phyloP scores from a whole-genome alignment of 176 grass and related monocot genomes.

The Stipa capillata region DNA sequence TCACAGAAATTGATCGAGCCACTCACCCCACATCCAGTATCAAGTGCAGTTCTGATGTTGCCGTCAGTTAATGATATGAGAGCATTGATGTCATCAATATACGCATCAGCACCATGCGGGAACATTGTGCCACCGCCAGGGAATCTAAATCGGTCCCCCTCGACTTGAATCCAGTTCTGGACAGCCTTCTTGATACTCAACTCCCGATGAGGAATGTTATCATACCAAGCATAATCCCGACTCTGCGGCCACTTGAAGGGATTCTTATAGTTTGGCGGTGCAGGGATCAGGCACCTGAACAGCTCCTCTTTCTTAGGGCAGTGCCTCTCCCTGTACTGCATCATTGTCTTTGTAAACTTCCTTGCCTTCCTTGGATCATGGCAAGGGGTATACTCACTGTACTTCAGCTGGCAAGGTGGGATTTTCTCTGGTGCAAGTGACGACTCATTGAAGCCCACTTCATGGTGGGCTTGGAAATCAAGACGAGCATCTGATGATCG shows the following conservation, averaged over 20 bases:
- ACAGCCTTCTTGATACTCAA: conserved; percentile 75
- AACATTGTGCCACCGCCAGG: conserved; percentile 83
- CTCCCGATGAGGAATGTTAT: conserved; percentile 75
- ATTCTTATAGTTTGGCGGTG: conserved; percentile 57
- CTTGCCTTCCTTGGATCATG: conserved; percentile 69
- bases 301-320: conserved; percentile 57
- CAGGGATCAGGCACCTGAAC: conserved; percentile 59
- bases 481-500: conserved; percentile 8
- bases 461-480: conserved; percentile 67
- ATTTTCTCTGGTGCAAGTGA: conserved; percentile 11
- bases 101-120: conserved; percentile 55
- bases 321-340: conserved; percentile 64
- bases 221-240: conserved; percentile 68
- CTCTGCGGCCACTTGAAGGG: no score
- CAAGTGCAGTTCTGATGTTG: conserved; percentile 65
- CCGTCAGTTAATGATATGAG: conserved; percentile 49
- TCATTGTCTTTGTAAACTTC: conserved; percentile 50
- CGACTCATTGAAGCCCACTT: conserved; percentile 46
- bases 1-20: not conserved
- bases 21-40: conserved; percentile 76
- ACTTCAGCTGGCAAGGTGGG: conserved; percentile 48
- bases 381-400: conserved; percentile 67
- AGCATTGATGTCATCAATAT: conserved; percentile 65
- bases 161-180: conserved; percentile 80
- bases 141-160: conserved; percentile 51